phyloP scores from a whole-genome alignment of 2,329 filamentous ascomycete species.

The Calonectria crousiana region DNA sequence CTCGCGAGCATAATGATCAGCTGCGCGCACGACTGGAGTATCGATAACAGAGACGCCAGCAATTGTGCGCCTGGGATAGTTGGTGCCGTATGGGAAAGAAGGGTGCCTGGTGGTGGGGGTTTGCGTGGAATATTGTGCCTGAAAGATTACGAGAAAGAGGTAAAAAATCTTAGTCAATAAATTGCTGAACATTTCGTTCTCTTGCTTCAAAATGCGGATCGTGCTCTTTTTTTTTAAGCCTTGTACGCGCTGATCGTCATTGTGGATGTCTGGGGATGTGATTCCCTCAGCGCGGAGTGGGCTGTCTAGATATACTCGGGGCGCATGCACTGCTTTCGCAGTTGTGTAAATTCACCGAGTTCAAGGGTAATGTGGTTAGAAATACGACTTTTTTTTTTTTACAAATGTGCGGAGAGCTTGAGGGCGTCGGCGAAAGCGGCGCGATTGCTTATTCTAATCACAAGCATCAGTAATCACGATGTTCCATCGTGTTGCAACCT shows the following conservation, averaged over 20 bases:
- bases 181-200: not conserved
- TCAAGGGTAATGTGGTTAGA: not conserved
- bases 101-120: not conserved
- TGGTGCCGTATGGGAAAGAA: not conserved
- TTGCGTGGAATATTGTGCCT: not conserved
- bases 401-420: not conserved
- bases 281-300: not conserved
- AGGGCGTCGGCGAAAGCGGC: not conserved
- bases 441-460: not conserved
- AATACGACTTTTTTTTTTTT: too few relatives aligned
- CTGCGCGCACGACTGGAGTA: slow-evolving; percentile 16
- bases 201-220: not conserved
- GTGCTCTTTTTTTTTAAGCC: too few relatives aligned
- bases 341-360: not conserved
- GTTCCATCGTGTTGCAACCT: not conserved
- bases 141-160: not conserved
- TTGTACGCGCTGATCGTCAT: too few relatives aligned
- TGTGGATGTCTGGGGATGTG: too few relatives aligned
- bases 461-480: not conserved
- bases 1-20: not conserved
- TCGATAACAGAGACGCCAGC: slow-evolving; percentile 17
- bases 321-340: not conserved
- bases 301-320: not conserved
- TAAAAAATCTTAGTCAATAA: not conserved
- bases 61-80: slow-evolving; percentile 2